Evolutionary conservation across 495 filamentous ascomycete genomes (phyloP).

Genomic region (Pyrenula aspistea): DNA sequence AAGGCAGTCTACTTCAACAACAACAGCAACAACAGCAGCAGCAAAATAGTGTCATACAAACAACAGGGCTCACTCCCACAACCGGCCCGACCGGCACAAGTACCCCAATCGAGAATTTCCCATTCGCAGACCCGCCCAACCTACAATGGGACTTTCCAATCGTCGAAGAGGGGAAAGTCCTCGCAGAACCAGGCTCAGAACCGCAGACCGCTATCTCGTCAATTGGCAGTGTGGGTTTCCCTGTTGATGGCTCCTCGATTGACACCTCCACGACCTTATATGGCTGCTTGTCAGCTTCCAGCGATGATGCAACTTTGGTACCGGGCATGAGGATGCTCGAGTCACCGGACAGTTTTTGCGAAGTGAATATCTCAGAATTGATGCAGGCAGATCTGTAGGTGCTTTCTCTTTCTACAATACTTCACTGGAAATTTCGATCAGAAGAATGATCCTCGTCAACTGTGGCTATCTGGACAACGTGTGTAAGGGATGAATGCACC

Average conservation of each 20-base stretch:
- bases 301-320: background rate
- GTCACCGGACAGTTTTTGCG: background rate
- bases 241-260: background rate
- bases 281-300: background rate
- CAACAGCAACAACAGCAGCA: background rate
- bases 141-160: background rate
- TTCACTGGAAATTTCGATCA: background rate
- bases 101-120: background rate
- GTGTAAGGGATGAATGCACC: too few relatives aligned
- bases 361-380: slow-evolving; percentile 1
- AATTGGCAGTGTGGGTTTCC: background rate
- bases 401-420: background rate
- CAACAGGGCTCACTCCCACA: too few relatives aligned
- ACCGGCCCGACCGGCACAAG: background rate
- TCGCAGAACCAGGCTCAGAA: background rate
- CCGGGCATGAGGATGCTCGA: background rate
- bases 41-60: too few relatives aligned
- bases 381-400: slow-evolving; percentile 8
- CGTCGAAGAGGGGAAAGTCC: background rate
- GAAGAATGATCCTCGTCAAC: too few relatives aligned
- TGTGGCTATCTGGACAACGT: too few relatives aligned
- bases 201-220: background rate
- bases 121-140: background rate
- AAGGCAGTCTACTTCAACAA: background rate
- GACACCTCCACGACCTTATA: background rate